phyloP scores from a whole-genome alignment of 2,329 filamentous ascomycete genomes.

The Lecanicillium sp. region DNA sequence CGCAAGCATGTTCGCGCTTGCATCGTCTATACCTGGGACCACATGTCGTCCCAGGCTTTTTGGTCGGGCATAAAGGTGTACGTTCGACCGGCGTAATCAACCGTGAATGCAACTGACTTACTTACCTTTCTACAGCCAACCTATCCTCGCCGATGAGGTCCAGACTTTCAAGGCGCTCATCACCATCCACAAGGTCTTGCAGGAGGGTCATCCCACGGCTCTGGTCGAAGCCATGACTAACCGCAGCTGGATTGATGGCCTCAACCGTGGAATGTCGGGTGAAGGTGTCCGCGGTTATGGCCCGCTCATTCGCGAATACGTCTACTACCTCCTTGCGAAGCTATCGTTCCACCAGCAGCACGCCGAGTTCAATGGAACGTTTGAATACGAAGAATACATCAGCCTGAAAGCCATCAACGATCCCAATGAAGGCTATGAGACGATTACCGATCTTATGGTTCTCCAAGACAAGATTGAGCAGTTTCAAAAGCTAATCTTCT shows the following conservation, averaged over 20 bases:
- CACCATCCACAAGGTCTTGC: constrained; percentile 93
- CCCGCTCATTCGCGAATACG: constrained; percentile 91
- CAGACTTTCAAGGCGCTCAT: constrained; percentile 99
- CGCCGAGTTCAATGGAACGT: constrained; percentile 95
- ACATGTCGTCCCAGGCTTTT: constrained; percentile 90
- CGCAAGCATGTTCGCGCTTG: constrained; percentile 95
- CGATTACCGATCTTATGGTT: constrained; percentile 92
- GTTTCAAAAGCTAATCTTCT: constrained; percentile 97
- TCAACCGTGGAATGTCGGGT: constrained; percentile 74
- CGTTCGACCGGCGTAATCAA: constrained; percentile 26
- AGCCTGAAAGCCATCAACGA: constrained; percentile 97
- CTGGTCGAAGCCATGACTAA: constrained; percentile 85
- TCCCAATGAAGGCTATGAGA: constrained; percentile 95
- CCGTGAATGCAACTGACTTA: background rate
- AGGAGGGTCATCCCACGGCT: constrained; percentile 87
- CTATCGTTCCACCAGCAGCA: constrained; percentile 95
- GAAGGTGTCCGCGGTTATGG: constrained; percentile 87
- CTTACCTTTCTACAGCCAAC: constrained; percentile 55
- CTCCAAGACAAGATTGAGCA: constrained; percentile 97
- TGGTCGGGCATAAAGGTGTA: constrained; percentile 99
- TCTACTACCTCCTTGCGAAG: constrained; percentile 90
- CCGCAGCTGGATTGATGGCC: constrained; percentile 83
- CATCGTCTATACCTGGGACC: constrained; percentile 99
- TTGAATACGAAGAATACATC: constrained; percentile 98
- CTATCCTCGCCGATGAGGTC: constrained; percentile 95